Percentiles rank a stretch among this genome's conserved stretches.
These are phyloP conservation scores for Scenedesmus sp. DNA, from an alignment of 163 green algal genomes.

Conservation along the genomic window DNA sequence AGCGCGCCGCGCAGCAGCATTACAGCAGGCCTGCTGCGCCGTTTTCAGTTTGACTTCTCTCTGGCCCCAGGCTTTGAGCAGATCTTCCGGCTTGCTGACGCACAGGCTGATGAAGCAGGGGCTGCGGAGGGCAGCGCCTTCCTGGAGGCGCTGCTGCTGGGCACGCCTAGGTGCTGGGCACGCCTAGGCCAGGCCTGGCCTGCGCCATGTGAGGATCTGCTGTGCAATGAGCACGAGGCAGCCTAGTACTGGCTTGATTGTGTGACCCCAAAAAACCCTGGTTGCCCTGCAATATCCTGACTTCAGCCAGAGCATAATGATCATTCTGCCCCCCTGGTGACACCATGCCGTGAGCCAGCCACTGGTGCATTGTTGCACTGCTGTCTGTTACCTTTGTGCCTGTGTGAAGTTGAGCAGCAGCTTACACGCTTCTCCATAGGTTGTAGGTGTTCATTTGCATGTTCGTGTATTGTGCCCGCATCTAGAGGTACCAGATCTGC, in stretches of 20 bases:
- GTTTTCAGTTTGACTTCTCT: constrained; percentile 16
- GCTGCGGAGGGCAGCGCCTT: neutral
- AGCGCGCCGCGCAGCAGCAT: neutral
- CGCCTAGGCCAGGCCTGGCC: neutral
- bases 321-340: no score
- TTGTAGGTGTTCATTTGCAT: no score
- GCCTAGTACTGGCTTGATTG: neutral
- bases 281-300: neutral
- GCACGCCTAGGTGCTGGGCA: neutral
- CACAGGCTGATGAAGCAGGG: neutral
- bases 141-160: neutral
- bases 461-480: neutral
- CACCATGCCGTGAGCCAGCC: no score
- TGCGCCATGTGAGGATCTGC: neutral
- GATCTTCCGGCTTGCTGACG: neutral
- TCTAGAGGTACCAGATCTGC: neutral
- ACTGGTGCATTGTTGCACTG: no score
- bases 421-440: no score
- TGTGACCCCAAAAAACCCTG: neutral
- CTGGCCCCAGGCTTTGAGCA: neutral
- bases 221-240: neutral
- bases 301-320: no score
- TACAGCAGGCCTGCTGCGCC: neutral
- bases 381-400: no score
- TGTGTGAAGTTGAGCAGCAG: no score